These are phyloP conservation scores for Chalciporus pseudorubinellus DNA, from an alignment of 768 basidiomycete species.

Conservation along the genomic window DNA sequence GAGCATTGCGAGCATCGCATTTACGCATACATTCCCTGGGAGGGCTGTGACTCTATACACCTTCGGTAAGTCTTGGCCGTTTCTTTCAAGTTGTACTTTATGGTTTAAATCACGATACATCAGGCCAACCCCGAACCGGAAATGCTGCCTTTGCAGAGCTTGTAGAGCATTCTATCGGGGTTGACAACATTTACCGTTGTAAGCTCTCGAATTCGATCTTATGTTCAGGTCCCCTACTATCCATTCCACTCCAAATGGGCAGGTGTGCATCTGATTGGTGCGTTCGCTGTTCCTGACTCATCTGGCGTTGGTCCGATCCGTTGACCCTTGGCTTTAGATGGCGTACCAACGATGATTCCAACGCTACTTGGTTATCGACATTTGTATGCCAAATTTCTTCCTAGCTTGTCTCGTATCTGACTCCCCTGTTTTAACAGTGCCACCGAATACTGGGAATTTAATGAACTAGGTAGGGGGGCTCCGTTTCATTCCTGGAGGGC, in stretches of 20 bases:
- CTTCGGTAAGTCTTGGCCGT: constrained; percentile 34
- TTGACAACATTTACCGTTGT: constrained; percentile 43
- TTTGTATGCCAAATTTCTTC: constrained; percentile 28
- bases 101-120: background rate
- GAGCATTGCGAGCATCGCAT: constrained; percentile 36
- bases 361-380: constrained; percentile 46
- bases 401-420: constrained; percentile 15
- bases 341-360: constrained; percentile 51
- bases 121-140: constrained; percentile 52
- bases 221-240: background rate
- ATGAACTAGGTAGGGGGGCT: constrained; percentile 38
- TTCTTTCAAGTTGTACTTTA: no score
- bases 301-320: background rate
- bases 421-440: constrained; percentile 21
- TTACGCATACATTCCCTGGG: constrained; percentile 30
- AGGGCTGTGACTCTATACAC: constrained; percentile 38
- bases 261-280: constrained; percentile 48
- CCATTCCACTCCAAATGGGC: constrained; percentile 1
- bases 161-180: constrained; percentile 39
- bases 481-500: background rate
- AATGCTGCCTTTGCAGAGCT: constrained; percentile 39
- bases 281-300: background rate
- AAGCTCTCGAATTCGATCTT: background rate
- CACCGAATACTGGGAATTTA: constrained; percentile 48
- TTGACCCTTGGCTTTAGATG: constrained; percentile 35